Conservation (phyloP, 345 rosid species). For the Dovyalis caffra region DNA sequence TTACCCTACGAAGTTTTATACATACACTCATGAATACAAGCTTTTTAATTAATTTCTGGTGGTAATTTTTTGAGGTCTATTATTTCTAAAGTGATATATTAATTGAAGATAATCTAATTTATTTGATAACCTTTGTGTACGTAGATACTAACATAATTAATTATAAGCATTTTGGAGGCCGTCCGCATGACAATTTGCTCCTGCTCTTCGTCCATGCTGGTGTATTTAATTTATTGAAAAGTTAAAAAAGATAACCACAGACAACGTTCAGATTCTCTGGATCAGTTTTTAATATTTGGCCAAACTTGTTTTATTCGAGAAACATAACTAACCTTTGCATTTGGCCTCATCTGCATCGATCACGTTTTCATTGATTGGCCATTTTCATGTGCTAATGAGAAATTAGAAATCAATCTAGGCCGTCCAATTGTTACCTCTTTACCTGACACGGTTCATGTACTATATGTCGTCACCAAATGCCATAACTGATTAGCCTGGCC, state of each 20-base stretch:
- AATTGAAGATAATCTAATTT: not conserved
- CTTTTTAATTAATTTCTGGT: too few species aligned
- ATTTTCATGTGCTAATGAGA: not conserved
- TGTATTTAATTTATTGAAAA: slow-evolving; percentile 9
- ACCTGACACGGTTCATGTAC: not conserved
- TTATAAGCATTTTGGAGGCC: not conserved
- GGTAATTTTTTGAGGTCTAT: not conserved
- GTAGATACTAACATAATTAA: not conserved
- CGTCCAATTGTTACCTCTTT: slow-evolving; percentile 12
- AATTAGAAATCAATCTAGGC: not conserved
- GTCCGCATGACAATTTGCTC: slow-evolving; percentile 9
- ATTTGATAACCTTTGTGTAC: not conserved
- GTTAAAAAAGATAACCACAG: not conserved
- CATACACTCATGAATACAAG: too few species aligned
- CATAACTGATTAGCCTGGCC: not conserved
- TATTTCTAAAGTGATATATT: not conserved
- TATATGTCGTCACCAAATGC: too few species aligned
- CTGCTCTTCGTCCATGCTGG: not conserved
- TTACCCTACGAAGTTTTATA: too few species aligned
- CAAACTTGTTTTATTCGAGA: not conserved
- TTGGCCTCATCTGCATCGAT: slow-evolving; percentile 2
- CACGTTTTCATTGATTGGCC: not conserved
- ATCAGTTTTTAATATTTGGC: not conserved
- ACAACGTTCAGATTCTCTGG: slow-evolving; percentile 14
- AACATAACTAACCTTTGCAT: not conserved